Conservation (phyloP, 2,329 filamentous ascomycete species). For the Verticillium isaacii region DNA sequence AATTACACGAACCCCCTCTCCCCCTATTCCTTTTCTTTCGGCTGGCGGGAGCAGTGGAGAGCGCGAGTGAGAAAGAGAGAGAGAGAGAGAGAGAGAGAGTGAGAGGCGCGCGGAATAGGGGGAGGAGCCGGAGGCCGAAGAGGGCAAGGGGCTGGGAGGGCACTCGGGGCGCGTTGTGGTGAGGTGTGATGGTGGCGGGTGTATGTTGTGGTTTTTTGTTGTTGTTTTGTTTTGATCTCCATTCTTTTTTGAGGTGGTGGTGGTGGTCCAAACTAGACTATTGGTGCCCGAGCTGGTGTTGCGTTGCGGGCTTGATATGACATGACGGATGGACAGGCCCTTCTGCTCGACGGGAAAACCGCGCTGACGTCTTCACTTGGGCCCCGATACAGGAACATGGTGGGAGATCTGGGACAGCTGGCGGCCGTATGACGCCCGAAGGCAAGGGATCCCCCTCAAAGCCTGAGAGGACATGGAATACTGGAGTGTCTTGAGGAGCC, state of each 20-base stretch:
- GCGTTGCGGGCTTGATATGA: not conserved
- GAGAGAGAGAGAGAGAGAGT: no score
- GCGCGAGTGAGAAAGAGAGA: no score
- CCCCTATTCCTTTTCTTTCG: no score
- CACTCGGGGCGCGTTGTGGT: not conserved
- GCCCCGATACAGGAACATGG: not conserved
- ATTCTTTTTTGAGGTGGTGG: not conserved
- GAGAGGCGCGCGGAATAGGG: not conserved
- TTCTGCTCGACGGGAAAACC: not conserved
- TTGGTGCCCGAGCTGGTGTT: not conserved
- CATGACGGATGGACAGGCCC: not conserved
- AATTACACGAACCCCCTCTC: not conserved
- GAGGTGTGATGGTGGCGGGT: not conserved
- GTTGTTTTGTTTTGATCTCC: slow-evolving; percentile 1
- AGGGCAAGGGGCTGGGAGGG: not conserved
- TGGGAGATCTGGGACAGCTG: not conserved
- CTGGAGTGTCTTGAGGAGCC: not conserved
- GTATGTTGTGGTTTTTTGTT: not conserved
- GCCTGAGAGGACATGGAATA: not conserved
- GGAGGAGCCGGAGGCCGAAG: not conserved
- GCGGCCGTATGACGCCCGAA: not conserved
- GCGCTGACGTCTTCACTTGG: not conserved
- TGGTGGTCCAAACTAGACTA: not conserved
- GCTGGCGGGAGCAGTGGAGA: not conserved
- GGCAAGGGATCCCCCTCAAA: not conserved